Evolutionary conservation across 2,329 filamentous ascomycete genomes (phyloP).

Genomic region (Claviceps quebecensis): DNA sequence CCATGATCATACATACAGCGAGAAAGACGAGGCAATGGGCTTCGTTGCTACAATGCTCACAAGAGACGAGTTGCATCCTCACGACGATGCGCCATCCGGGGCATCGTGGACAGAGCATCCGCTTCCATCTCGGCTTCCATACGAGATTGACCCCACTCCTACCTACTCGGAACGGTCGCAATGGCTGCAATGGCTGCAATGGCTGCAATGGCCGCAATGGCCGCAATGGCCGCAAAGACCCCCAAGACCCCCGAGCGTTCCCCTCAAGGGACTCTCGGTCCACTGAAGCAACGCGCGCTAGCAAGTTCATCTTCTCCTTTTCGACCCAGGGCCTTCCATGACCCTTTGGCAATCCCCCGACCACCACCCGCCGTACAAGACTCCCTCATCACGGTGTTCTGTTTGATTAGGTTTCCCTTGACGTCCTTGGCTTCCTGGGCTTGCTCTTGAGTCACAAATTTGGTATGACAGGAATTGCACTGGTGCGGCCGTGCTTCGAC

Average conservation of each 20-base stretch:
- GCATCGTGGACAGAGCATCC: no score
- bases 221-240: neutral
- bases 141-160: no score
- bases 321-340: neutral
- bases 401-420: neutral
- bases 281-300: neutral
- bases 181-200: no score
- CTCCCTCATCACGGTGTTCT: neutral
- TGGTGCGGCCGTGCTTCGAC: neutral
- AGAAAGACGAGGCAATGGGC: no score
- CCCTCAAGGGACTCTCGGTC: neutral
- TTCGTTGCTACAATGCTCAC: no score
- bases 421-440: neutral
- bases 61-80: no score
- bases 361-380: neutral
- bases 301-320: slow-evolving; percentile 2
- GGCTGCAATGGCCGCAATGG: no score
- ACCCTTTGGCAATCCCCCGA: neutral
- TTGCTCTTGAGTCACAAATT: neutral
- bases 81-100: no score
- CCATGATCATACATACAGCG: no score
- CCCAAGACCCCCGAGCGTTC: neutral
- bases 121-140: no score
- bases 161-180: no score
- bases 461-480: neutral